A percentile compares a stretch with the other conserved stretches of the same genome.
phyloP scores from a whole-genome alignment of 768 basidiomycete genomes.

The Cystofilobasidium capitatum region DNA sequence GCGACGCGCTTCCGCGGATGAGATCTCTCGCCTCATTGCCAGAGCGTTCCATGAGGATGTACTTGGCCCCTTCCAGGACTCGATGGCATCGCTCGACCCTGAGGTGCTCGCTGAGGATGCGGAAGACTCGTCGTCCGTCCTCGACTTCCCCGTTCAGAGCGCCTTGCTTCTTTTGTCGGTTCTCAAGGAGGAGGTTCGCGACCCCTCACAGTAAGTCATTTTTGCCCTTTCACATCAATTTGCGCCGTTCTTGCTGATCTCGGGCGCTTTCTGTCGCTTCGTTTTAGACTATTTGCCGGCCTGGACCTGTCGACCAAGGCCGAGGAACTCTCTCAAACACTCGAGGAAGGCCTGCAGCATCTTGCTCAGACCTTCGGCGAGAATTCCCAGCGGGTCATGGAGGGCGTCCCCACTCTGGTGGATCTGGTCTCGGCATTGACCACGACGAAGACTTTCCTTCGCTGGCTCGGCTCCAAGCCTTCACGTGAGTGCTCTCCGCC shows the following conservation, averaged over 20 bases:
- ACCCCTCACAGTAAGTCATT: constrained; percentile 2
- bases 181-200: constrained; percentile 14
- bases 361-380: neutral
- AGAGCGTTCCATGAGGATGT: constrained; percentile 24
- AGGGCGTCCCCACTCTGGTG: neutral
- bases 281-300: neutral
- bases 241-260: neutral
- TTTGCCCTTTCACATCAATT: too few relatives aligned
- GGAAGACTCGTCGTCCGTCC: constrained; percentile 12
- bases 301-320: neutral
- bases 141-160: constrained; percentile 23
- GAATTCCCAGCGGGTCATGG: neutral
- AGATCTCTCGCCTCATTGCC: constrained; percentile 12
- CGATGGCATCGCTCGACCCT: constrained; percentile 1
- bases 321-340: neutral
- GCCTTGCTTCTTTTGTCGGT: constrained; percentile 7
- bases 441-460: constrained; percentile 14
- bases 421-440: constrained; percentile 11
- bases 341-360: constrained; percentile 7
- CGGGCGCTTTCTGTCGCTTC: neutral
- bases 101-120: constrained; percentile 18
- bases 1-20: neutral
- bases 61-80: constrained; percentile 15
- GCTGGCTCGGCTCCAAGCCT: constrained; percentile 7
- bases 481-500: neutral